These are phyloP conservation scores for Hypsizygus marmoreus DNA, from an alignment of 768 basidiomycete species.

Conservation along the genomic window DNA sequence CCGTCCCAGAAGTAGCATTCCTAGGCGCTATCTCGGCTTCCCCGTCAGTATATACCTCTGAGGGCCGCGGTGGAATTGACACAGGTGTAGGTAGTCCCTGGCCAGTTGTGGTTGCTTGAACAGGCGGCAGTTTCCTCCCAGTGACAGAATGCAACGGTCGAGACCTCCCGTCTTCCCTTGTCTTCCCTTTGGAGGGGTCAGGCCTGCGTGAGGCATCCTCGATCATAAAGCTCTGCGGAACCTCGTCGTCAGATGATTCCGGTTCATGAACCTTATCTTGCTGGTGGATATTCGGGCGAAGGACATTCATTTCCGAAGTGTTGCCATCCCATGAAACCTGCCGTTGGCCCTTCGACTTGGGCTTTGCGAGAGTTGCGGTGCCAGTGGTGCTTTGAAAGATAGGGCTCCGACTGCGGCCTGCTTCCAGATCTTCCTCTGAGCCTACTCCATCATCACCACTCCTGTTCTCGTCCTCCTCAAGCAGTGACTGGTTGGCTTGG, in stretches of 20 bases:
- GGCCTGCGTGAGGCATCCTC: conserved; percentile 61
- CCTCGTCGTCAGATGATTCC: conserved; percentile 79
- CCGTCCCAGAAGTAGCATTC: conserved; percentile 15
- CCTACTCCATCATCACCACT: conserved; percentile 47
- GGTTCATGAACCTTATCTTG: conserved; percentile 61
- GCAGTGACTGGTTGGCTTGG: conserved; percentile 68
- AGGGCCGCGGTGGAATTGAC: conserved; percentile 64
- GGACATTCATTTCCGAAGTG: conserved; percentile 53
- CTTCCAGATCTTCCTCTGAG: conserved; percentile 63
- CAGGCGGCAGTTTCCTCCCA: conserved; percentile 40
- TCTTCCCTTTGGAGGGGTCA: conserved; percentile 28
- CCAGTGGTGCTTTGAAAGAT: conserved; percentile 35
- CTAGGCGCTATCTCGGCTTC: conserved; percentile 23
- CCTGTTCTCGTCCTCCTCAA: conserved; percentile 72
- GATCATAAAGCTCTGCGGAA: conserved; percentile 84
- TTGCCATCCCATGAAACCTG: conserved; percentile 61
- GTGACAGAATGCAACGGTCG: conserved; percentile 53
- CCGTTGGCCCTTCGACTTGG: conserved; percentile 47
- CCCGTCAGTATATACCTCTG: conserved; percentile 54
- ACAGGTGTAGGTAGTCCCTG: conserved; percentile 35
- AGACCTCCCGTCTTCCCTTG: conserved; percentile 16
- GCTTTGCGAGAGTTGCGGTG: conserved; percentile 22
- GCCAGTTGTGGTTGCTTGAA: conserved; percentile 36
- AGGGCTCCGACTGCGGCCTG: conserved; percentile 51
- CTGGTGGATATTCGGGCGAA: conserved; percentile 73